phyloP scores from a whole-genome alignment of 2,329 filamentous ascomycete genomes.

The Diaporthe humulicola region DNA sequence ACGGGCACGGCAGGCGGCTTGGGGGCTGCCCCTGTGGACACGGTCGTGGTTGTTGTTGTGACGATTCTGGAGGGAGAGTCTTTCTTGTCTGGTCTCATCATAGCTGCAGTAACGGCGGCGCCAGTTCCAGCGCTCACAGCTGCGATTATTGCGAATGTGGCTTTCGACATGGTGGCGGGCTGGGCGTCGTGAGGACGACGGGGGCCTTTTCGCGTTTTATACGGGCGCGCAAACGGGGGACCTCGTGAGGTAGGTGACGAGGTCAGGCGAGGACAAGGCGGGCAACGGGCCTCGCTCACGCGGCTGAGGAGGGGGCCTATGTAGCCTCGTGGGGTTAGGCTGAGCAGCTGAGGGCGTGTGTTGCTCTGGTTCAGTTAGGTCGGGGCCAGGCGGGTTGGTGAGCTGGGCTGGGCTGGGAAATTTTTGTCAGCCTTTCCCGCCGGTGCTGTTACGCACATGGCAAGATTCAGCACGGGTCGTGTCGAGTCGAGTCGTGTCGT shows the following conservation, averaged over 20 bases:
- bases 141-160: conserved; percentile 81
- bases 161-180: conserved; percentile 77
- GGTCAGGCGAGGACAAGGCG: conserved; percentile 39
- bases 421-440: conserved; percentile 12
- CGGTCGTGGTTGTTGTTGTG: conserved; percentile 50
- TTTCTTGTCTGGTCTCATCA: conserved; percentile 63
- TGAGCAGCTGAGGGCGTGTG: conserved; percentile 17
- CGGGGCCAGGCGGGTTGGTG: neutral
- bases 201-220: conserved; percentile 35
- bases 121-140: conserved; percentile 82
- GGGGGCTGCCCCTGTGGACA: conserved; percentile 47
- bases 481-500: conserved; percentile 1
- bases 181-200: conserved; percentile 12
- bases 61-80: conserved; percentile 52
- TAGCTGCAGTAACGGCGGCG: conserved; percentile 78
- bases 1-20: conserved; percentile 54
- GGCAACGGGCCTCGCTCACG: conserved; percentile 38
- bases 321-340: conserved; percentile 37
- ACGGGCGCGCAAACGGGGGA: conserved; percentile 1
- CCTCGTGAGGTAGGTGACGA: conserved; percentile 19
- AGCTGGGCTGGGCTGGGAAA: conserved; percentile 13
- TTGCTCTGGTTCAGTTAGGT: neutral
- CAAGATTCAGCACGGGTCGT: conserved; percentile 7
- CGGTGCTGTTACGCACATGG: conserved; percentile 8
- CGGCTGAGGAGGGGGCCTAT: conserved; percentile 31